Conservation (phyloP, 2,329 filamentous ascomycete species). For the Phialemonium atrogriseum region DNA sequence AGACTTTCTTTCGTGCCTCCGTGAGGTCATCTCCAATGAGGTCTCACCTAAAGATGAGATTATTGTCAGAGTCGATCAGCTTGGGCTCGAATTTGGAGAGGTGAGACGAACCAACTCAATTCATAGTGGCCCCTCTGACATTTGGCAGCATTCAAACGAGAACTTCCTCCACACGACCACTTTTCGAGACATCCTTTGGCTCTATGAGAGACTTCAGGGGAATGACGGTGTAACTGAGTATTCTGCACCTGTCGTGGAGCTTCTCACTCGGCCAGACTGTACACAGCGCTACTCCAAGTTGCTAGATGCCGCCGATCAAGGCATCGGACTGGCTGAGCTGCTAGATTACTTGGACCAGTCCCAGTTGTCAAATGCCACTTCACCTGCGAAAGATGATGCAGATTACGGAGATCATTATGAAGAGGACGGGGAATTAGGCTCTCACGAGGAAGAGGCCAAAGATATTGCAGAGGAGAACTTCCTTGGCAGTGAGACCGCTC, state of each 20-base stretch:
- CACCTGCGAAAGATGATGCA: slow-evolving; percentile 6
- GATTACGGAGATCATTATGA: slow-evolving; percentile 6
- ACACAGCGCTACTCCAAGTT: slow-evolving; percentile 15
- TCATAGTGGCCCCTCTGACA: not conserved
- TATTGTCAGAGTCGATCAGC: slow-evolving; percentile 41
- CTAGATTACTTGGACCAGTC: slow-evolving; percentile 7
- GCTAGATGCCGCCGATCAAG: slow-evolving; percentile 9
- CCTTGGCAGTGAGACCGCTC: not conserved
- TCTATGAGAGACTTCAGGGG: slow-evolving; percentile 9
- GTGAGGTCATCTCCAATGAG: slow-evolving; percentile 36
- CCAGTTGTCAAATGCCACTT: not conserved
- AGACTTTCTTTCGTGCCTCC: slow-evolving; percentile 33
- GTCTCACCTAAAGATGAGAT: slow-evolving; percentile 37
- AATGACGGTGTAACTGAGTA: slow-evolving; percentile 6
- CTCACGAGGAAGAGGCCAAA: not conserved
- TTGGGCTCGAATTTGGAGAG: slow-evolving; percentile 45
- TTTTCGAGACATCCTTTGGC: slow-evolving; percentile 16
- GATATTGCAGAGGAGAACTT: not conserved
- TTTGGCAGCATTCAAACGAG: slow-evolving; percentile 8
- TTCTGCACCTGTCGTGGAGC: slow-evolving; percentile 9
- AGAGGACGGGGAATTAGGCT: not conserved
- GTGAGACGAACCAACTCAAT: slow-evolving; percentile 21
- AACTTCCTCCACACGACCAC: slow-evolving; percentile 12
- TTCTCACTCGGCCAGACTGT: slow-evolving; percentile 13
- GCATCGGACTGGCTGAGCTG: slow-evolving; percentile 5